Evolutionary conservation across 805 yeast genomes (phyloP).

Genomic region (Limtongia smithiae): DNA sequence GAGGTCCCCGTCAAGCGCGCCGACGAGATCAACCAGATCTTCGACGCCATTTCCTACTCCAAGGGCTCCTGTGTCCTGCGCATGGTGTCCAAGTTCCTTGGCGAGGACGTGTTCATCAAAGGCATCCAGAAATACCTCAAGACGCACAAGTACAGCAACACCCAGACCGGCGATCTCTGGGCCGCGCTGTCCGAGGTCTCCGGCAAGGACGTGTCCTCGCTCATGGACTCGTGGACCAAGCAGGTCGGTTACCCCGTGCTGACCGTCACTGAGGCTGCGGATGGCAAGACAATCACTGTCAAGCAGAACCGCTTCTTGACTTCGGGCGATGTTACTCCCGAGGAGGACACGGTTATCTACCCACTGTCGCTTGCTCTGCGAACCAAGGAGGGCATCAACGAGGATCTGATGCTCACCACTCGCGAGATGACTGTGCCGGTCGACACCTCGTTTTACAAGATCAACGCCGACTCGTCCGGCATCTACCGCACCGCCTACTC

Average conservation of each 20-base stretch:
- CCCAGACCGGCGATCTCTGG: constrained; percentile 74
- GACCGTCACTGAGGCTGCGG: constrained; percentile 45
- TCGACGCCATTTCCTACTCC: constrained; percentile 75
- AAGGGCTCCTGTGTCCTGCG: constrained; percentile 77
- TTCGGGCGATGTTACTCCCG: constrained; percentile 57
- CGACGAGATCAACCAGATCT: constrained; percentile 77
- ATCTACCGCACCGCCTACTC: constrained; percentile 58
- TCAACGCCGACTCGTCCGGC: constrained; percentile 61
- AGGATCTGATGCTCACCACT: constrained; percentile 51
- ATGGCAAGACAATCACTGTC: constrained; percentile 39
- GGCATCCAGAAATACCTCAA: constrained; percentile 72
- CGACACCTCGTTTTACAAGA: constrained; percentile 47
- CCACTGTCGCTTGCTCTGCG: constrained; percentile 57
- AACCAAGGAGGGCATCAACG: constrained; percentile 57
- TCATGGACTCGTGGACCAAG: constrained; percentile 71
- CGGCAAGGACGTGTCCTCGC: constrained; percentile 54
- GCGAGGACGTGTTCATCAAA: constrained; percentile 61
- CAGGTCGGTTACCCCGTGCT: constrained; percentile 72
- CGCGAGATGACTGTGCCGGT: constrained; percentile 49
- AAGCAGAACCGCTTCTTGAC: constrained; percentile 60
- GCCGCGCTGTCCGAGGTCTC: constrained; percentile 58
- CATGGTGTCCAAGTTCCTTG: constrained; percentile 71
- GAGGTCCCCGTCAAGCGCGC: constrained; percentile 78
- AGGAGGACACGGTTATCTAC: constrained; percentile 52
- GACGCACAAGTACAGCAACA: constrained; percentile 62